A percentile compares a stretch with the other conserved stretches of the same genome.
Evolutionary conservation across 805 yeast genomes (phyloP).

Genomic region (Yarrowia alimentaria): DNA sequence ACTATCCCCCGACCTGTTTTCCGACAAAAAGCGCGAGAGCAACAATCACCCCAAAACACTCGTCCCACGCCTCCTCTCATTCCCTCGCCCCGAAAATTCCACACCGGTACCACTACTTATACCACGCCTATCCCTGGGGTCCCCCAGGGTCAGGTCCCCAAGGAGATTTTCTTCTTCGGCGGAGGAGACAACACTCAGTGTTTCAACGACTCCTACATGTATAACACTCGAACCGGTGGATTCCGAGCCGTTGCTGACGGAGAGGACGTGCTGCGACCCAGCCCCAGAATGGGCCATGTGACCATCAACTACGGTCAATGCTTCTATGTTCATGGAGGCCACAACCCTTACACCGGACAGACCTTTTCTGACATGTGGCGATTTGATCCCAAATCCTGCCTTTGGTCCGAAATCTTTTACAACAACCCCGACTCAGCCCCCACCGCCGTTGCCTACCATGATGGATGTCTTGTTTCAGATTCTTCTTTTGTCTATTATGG

Average conservation of each 20-base stretch:
- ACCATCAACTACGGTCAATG: background rate
- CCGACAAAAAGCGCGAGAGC: background rate
- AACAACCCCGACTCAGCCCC: background rate
- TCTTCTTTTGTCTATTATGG: slow-evolving; percentile 15
- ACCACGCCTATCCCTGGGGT: background rate
- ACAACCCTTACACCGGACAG: slow-evolving; percentile 7
- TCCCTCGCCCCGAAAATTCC: slow-evolving; percentile 13
- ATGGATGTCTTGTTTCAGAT: too few relatives aligned
- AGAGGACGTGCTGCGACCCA: background rate
- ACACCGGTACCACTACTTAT: slow-evolving; percentile 3
- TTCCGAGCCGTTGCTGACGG: slow-evolving; percentile 3
- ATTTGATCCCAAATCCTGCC: background rate
- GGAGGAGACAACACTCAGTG: slow-evolving; percentile 14
- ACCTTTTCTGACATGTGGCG: slow-evolving; percentile 12
- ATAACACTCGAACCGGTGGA: background rate
- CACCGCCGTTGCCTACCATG: slow-evolving; percentile 4
- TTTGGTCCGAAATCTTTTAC: background rate
- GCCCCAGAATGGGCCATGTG: slow-evolving; percentile 11
- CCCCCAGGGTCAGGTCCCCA: background rate
- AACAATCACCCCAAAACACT: too few relatives aligned
- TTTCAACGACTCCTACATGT: slow-evolving; percentile 9
- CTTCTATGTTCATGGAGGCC: slow-evolving; percentile 17
- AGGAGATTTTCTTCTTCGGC: slow-evolving; percentile 13
- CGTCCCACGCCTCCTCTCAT: background rate
- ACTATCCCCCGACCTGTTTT: background rate